Base-by-base conservation (phyloP, 176 grass and related monocot species). In the Areca catechu region DNA sequence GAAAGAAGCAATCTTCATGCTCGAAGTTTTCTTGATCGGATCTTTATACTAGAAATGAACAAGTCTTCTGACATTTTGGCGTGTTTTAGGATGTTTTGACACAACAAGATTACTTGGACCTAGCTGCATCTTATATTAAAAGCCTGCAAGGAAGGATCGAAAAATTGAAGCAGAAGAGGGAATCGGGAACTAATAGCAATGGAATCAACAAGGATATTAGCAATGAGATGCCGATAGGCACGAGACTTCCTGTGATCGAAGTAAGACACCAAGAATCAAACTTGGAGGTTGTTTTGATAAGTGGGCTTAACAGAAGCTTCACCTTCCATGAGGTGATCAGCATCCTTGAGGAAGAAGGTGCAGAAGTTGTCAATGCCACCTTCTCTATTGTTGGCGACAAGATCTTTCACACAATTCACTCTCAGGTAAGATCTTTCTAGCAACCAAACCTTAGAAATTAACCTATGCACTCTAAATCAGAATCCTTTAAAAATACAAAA, bases 391-490 rank as follows among this genome's bases (percentile, higher is more conserved):
- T 91, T 15, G 77, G 54, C 1, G 83, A 97, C 48, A 97, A 88
- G 67, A 74, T 97, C 51, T 83, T 91, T 61, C 82, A 88, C 71
- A 91, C 92, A 9, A 34, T 97, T 9, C 92, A 97, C 58, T 88
- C 92, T 4, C 86, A 97, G 69, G 68, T 83, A 57, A n/a, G n/a
- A n/a, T n/a, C n/a, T 43, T 43, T 43, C 34, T 43, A 12, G 34
- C 2, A 12, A 43, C 34, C 34, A 43, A 7, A 43, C 34, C 34
- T 43, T 43, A 43, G 10, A 43, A 43, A 43, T 43, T 7, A 12
- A 12, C 7, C 7, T 43, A 43, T 9, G 34, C 9, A 12, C 34
- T 43, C 7, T 43, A 43, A 43, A 43, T 43, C 34, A 43, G 34
- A 12, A 1, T 43, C 10, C 14, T 37, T 12, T 37, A 9, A 34